Conservation (phyloP, 2,329 filamentous ascomycete species). For the Claviceps pusilla region DNA sequence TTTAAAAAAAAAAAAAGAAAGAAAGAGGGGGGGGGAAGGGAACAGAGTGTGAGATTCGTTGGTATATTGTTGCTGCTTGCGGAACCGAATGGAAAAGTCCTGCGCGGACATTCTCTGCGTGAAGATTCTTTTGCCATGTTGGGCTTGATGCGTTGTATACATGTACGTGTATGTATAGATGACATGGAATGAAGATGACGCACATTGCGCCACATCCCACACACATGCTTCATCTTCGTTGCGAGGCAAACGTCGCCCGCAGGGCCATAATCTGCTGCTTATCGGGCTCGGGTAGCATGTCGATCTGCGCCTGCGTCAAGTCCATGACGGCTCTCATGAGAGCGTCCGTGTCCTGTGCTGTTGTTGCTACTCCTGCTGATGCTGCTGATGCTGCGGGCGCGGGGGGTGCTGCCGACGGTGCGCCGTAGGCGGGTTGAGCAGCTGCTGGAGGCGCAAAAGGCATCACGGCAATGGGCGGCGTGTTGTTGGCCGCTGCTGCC, state of each 20-base stretch:
- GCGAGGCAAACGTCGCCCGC: conserved; percentile 44
- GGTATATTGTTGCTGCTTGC: too few species aligned
- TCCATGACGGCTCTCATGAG: conserved; percentile 70
- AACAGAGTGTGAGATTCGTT: too few species aligned
- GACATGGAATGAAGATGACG: background rate
- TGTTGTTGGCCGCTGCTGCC: conserved; percentile 26
- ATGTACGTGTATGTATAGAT: background rate
- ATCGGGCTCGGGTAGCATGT: conserved; percentile 60
- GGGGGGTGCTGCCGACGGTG: conserved; percentile 12
- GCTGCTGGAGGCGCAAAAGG: conserved; percentile 31
- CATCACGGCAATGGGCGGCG: conserved; percentile 30
- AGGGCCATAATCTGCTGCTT: conserved; percentile 67
- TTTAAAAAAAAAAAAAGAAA: background rate
- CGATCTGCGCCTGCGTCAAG: conserved; percentile 67
- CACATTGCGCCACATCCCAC: background rate
- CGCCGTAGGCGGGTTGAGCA: conserved; percentile 21
- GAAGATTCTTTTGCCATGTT: too few species aligned
- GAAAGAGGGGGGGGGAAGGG: background rate
- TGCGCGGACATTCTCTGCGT: too few species aligned
- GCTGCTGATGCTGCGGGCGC: conserved; percentile 16
- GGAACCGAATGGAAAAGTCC: too few species aligned
- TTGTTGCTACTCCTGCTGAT: background rate
- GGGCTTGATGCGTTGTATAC: too few species aligned
- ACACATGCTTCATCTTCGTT: conserved; percentile 15
- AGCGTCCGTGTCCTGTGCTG: conserved; percentile 45